Evolutionary conservation across 441 rosid genomes (phyloP).

Genomic region (Metrosideros polymorpha): DNA sequence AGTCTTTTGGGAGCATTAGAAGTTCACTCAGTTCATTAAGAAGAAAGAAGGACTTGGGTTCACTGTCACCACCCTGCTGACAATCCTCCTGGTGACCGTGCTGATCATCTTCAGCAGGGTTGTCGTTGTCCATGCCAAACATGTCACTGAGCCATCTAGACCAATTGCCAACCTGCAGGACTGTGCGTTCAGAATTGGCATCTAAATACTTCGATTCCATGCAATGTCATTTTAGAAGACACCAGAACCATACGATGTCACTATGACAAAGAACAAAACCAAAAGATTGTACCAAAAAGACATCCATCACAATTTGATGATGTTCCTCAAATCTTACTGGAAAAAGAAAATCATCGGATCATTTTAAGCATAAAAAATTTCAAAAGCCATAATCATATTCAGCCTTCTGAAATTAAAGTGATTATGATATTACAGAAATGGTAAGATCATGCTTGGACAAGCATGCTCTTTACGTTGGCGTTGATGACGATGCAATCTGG

Average conservation of each 20-base stretch:
- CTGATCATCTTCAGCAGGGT: conserved; percentile 16
- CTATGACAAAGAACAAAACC: not conserved
- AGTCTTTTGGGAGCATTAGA: conserved; percentile 91
- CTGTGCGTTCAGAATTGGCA: not conserved
- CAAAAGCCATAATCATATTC: not conserved
- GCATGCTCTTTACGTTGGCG: not conserved
- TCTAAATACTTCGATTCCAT: not conserved
- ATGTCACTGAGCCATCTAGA: conserved; percentile 62
- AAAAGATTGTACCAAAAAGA: not conserved
- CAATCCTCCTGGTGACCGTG: conserved; percentile 21
- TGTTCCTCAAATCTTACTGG: not conserved
- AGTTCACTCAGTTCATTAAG: conserved; percentile 74
- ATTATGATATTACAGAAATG: not conserved
- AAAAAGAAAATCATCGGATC: not conserved
- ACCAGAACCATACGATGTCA: not conserved
- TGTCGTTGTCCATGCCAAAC: conserved; percentile 47
- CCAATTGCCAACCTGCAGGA: conserved; percentile 76
- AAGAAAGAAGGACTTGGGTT: conserved; percentile 36
- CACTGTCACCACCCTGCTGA: conserved; percentile 6
- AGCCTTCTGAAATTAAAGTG: not conserved
- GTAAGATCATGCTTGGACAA: not conserved
- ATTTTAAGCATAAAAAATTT: not conserved
- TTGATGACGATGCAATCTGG: not conserved
- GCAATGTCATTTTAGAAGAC: not conserved
- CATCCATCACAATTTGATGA: not conserved